These are phyloP conservation scores for Glycine soja DNA, from an alignment of 306 rosid species.

Conservation along the genomic window DNA sequence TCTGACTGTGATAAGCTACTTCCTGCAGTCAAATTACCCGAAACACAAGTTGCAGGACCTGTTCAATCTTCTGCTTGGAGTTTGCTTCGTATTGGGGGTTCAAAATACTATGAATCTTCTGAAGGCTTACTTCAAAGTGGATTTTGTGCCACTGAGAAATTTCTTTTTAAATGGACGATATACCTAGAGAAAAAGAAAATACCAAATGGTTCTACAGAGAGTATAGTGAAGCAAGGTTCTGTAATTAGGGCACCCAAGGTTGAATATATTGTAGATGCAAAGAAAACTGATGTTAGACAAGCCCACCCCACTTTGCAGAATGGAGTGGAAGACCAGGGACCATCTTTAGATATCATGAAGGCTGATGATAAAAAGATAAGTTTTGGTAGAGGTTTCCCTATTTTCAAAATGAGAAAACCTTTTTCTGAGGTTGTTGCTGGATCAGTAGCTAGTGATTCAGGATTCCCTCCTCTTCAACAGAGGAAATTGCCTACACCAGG, in stretches of 20 bases:
- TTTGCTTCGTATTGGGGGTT: constrained; percentile 83
- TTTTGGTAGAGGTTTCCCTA: constrained; percentile 78
- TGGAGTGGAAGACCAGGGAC: constrained; percentile 53
- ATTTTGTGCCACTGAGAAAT: constrained; percentile 74
- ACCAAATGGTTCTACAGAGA: constrained; percentile 53
- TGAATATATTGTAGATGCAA: constrained; percentile 56
- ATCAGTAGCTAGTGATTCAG: constrained; percentile 68
- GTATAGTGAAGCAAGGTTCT: constrained; percentile 54
- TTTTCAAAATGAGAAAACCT: constrained; percentile 81
- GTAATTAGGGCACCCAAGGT: constrained; percentile 48
- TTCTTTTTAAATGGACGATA: constrained; percentile 75
- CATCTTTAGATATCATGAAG: constrained; percentile 54
- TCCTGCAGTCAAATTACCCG: constrained; percentile 75
- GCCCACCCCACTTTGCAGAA: constrained; percentile 54
- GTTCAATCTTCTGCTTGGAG: constrained; percentile 79
- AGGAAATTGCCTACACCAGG: constrained; percentile 59
- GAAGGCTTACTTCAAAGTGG: constrained; percentile 95
- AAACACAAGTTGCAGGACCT: constrained; percentile 57
- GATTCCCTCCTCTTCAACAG: constrained; percentile 88
- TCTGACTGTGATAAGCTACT: constrained; percentile 86
- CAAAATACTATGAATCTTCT: constrained; percentile 84
- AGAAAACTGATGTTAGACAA: constrained; percentile 49
- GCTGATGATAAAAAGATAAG: constrained; percentile 65
- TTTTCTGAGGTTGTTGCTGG: constrained; percentile 98
- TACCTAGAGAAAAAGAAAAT: constrained; percentile 57